phyloP scores from a whole-genome alignment of 306 rosid species.

The Vicia villosa region DNA sequence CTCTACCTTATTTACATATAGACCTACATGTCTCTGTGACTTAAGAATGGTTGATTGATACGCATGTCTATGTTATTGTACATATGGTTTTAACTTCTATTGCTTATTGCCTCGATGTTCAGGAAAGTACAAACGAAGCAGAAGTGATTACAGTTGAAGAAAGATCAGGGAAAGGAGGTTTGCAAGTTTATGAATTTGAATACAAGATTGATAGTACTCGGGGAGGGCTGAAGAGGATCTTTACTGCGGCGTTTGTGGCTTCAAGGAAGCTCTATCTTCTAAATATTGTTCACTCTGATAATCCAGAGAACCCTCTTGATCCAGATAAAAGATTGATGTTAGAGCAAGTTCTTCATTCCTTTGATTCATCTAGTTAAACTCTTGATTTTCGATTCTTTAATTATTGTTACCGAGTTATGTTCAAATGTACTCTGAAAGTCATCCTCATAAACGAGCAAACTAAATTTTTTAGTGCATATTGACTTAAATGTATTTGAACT shows the following conservation, averaged over 20 bases:
- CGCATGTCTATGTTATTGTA: background rate
- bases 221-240: constrained; percentile 86
- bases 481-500: background rate
- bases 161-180: constrained; percentile 68
- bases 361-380: constrained; percentile 42
- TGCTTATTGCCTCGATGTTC: constrained; percentile 22
- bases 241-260: constrained; percentile 88
- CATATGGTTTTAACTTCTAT: background rate
- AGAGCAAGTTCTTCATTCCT: constrained; percentile 50
- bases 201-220: constrained; percentile 75
- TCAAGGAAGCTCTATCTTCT: constrained; percentile 87
- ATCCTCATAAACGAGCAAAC: background rate
- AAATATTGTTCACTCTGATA: constrained; percentile 76
- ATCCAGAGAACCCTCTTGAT: constrained; percentile 79
- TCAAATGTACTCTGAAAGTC: constrained; percentile 25
- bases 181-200: constrained; percentile 81
- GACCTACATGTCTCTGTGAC: constrained; percentile 4
- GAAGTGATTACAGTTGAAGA: constrained; percentile 65
- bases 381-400: constrained; percentile 20
- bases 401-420: constrained; percentile 8
- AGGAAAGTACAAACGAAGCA: constrained; percentile 91
- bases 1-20: background rate
- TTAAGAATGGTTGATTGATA: constrained; percentile 7
- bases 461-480: background rate
- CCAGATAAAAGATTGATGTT: constrained; percentile 43